phyloP scores from a whole-genome alignment of 768 basidiomycete genomes.

The Calocera viscosa region DNA sequence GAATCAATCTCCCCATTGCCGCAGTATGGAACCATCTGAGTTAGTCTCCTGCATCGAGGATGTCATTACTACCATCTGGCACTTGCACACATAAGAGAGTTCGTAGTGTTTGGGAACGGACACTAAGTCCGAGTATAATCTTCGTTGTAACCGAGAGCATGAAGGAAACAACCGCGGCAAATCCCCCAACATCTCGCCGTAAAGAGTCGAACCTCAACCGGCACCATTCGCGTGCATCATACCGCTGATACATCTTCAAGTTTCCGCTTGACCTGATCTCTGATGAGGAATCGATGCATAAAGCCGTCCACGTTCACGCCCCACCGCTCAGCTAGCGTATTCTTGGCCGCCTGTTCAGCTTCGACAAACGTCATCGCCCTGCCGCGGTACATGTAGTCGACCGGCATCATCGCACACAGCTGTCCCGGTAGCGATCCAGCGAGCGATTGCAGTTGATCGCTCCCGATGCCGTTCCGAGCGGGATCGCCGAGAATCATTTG shows the following conservation, averaged over 20 bases:
- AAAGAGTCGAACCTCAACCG: too few species aligned
- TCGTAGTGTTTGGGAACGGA: too few species aligned
- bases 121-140: too few species aligned
- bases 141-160: too few species aligned
- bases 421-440: not conserved
- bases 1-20: too few species aligned
- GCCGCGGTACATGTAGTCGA: not conserved
- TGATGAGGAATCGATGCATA: not conserved
- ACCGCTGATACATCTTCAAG: not conserved
- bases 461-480: not conserved
- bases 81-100: too few species aligned
- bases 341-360: not conserved
- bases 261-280: not conserved
- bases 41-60: too few species aligned
- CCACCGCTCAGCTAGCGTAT: not conserved
- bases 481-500: not conserved
- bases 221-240: too few species aligned
- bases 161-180: too few species aligned
- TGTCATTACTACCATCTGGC: too few species aligned
- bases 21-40: too few species aligned
- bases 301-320: not conserved
- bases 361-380: not conserved
- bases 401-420: constrained; percentile 1
- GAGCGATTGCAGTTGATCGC: not conserved
- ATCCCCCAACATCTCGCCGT: too few species aligned